Conservation (phyloP, 805 yeast genomes). For the Metschnikowia hibisci region DNA sequence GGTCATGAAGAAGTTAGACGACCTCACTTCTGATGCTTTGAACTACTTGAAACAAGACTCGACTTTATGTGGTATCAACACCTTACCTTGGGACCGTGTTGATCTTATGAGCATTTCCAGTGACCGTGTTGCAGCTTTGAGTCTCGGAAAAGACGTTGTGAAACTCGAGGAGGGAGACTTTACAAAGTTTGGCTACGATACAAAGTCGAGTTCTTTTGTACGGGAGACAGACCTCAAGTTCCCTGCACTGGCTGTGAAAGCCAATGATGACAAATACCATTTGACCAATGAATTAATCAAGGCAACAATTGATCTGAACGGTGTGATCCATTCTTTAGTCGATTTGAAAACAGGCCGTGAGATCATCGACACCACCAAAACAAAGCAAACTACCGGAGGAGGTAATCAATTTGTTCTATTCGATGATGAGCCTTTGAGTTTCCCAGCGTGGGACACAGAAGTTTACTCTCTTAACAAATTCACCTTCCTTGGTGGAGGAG, state of each 20-base stretch:
- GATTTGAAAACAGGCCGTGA: slow-evolving; percentile 60
- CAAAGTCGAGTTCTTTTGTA: slow-evolving; percentile 15
- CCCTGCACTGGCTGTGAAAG: slow-evolving; percentile 48
- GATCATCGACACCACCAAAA: slow-evolving; percentile 55
- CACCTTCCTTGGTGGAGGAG: slow-evolving; percentile 40
- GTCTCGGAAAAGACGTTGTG: slow-evolving; percentile 6
- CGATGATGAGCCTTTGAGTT: slow-evolving; percentile 86
- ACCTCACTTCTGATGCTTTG: slow-evolving; percentile 50
- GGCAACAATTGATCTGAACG: slow-evolving; percentile 50
- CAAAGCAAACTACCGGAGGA: slow-evolving; percentile 49
- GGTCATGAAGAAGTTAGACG: slow-evolving; percentile 50
- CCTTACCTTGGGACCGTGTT: slow-evolving; percentile 62
- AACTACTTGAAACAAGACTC: slow-evolving; percentile 7
- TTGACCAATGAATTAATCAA: slow-evolving; percentile 60
- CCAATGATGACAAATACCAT: slow-evolving; percentile 39
- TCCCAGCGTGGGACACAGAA: slow-evolving; percentile 99
- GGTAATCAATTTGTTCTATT: slow-evolving; percentile 81
- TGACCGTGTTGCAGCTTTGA: slow-evolving; percentile 14
- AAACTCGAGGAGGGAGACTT: slow-evolving; percentile 5
- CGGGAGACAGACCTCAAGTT: slow-evolving; percentile 22
- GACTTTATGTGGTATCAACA: slow-evolving; percentile 34
- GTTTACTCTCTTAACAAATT: slow-evolving; percentile 76
- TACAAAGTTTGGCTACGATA: slow-evolving; percentile 13
- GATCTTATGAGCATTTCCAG: slow-evolving; percentile 38
- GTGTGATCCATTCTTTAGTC: slow-evolving; percentile 56